These are phyloP conservation scores for Saturnispora bothae DNA, from an alignment of 805 yeast species.

Conservation along the genomic window DNA sequence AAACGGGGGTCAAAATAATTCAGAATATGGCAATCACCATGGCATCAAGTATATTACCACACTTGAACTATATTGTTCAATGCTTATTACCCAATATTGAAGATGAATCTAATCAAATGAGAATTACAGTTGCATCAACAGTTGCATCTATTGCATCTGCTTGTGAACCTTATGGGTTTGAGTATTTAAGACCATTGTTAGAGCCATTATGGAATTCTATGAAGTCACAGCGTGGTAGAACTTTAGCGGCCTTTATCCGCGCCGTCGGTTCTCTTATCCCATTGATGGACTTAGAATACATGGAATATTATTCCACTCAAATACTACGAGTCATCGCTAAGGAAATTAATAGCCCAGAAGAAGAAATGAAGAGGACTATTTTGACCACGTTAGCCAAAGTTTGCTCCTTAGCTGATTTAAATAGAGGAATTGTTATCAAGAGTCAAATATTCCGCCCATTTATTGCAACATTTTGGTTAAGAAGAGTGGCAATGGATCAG, in stretches of 20 bases:
- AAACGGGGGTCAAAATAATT: conserved; percentile 67
- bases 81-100: conserved; percentile 47
- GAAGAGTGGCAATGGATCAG: conserved; percentile 65
- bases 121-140: conserved; percentile 63
- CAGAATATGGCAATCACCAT: conserved; percentile 62
- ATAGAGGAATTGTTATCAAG: conserved; percentile 36
- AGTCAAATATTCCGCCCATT: conserved; percentile 48
- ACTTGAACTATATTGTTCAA: conserved; percentile 51
- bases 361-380: conserved; percentile 73
- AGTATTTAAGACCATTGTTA: conserved; percentile 63
- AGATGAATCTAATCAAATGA: conserved; percentile 60
- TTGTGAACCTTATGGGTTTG: conserved; percentile 81
- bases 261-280: conserved; percentile 78
- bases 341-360: conserved; percentile 76
- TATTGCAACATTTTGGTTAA: conserved; percentile 67
- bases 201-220: conserved; percentile 80
- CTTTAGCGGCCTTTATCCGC: conserved; percentile 63
- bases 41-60: conserved; percentile 71
- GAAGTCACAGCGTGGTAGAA: conserved; percentile 63
- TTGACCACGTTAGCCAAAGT: conserved; percentile 59
- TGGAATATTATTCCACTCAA: conserved; percentile 67
- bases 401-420: conserved; percentile 48
- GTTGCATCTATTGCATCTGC: conserved; percentile 70
- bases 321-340: conserved; percentile 55
- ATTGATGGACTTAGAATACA: conserved; percentile 75